A percentile compares a stretch with the other conserved stretches of the same genome.
Evolutionary conservation across 106 monocot species (phyloP).

Genomic region (Iris macrosiphon): DNA sequence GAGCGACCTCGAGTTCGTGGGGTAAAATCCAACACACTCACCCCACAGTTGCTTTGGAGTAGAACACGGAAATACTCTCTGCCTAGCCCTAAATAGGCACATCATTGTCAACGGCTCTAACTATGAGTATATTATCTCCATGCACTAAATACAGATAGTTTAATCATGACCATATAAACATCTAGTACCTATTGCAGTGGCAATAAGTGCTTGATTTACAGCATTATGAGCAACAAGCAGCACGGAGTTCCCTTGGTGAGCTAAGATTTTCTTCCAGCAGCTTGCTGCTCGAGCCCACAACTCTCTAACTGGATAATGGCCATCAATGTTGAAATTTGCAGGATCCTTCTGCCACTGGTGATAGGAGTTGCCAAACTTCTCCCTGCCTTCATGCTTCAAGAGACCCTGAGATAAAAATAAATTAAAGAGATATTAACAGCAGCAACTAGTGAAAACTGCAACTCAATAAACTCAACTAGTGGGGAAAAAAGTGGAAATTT

Average conservation of each 20-base stretch:
- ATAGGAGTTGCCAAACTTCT: slow-evolving; percentile 53
- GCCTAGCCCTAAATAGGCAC: slow-evolving; percentile 48
- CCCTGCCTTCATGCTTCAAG: slow-evolving; percentile 80
- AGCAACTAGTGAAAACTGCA: neutral
- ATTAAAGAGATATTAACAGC: neutral
- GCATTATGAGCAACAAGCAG: slow-evolving; percentile 98
- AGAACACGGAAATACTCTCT: slow-evolving; percentile 75
- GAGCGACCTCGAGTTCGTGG: slow-evolving; percentile 32
- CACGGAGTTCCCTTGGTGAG: slow-evolving; percentile 70
- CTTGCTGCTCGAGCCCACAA: slow-evolving; percentile 65
- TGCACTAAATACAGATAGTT: neutral
- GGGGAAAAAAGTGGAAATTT: neutral
- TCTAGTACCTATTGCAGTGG: slow-evolving; percentile 60
- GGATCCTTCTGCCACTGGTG: slow-evolving; percentile 82
- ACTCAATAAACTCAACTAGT: neutral
- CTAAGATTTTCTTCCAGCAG: slow-evolving; percentile 78
- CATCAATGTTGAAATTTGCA: slow-evolving; percentile 82
- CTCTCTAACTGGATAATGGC: slow-evolving; percentile 89
- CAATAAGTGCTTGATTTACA: slow-evolving; percentile 91
- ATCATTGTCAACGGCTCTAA: neutral
- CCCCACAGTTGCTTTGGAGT: slow-evolving; percentile 94
- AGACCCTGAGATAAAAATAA: slow-evolving; percentile 43
- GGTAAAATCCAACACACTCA: slow-evolving; percentile 82
- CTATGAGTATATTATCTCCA: neutral
- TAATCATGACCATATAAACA: neutral